Evolutionary conservation across 2,329 filamentous ascomycete species (phyloP), one percentile per base, ranked within the genome.

Genomic region (Arthrocladium fulminans): DNA sequence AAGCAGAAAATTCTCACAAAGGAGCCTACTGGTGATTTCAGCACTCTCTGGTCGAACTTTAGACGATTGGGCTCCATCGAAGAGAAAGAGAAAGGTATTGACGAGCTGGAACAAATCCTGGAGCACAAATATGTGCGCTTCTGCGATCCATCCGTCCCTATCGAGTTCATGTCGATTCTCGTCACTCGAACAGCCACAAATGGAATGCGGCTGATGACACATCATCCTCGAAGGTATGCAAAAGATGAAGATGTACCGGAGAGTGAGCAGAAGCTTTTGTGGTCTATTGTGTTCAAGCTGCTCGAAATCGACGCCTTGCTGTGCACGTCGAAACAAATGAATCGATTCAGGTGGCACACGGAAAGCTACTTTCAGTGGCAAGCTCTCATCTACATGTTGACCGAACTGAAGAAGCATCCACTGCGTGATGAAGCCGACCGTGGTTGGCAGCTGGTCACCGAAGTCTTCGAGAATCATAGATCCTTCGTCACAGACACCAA

Each of bases 101-200:
- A 71, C 41, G 54, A 55, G n/a, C 61, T 78, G 20, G 76, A 76
- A 51, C 67, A 71, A 24, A 70, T 69, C 4, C 65, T 81, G 6
- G 75, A 81, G 55, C 63, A 72, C 29, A 73, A 73, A 47, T 80
- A 79, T 54, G 63, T 80, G 23, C 65, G 66, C 37, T 70, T 79
- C 50, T 73, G 73, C 42, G 64, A 76, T 47, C 70, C 72, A 56
- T 67, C 54, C 12, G 64, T 77, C 35, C 72, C 76, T 0, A 39
- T 71, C 41, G 70, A 73, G 51, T 66, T 71, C 50, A 63, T 75
- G 42, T 66, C 68, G 10, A 61, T 65, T 8, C 63, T 69, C 15
- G 67, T 76, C 54, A 68, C 63, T 1, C 64, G 70, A 47, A 65
- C 67, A 3, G 66, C 70, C 3, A 61, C 72, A 30, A 64, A 61